A percentile compares a stretch with the other conserved stretches of the same genome.
Conservation (phyloP, 2,329 filamentous ascomycete species). For the Colletotrichum somersetense region DNA sequence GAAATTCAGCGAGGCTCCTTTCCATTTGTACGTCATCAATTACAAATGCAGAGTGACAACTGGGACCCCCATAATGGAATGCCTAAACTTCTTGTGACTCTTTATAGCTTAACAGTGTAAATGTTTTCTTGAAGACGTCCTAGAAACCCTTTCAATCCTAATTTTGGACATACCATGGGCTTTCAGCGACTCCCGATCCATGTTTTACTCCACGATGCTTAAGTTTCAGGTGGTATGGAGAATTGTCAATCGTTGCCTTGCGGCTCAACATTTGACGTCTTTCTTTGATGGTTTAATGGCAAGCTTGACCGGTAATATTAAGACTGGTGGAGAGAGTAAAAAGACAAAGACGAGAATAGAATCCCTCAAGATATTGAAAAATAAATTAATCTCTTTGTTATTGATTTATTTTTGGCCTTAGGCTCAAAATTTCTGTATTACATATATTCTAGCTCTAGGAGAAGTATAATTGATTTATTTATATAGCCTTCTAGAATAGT, state of each 20-base stretch:
- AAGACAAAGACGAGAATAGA: background rate
- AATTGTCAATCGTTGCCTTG: background rate
- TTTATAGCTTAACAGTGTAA: background rate
- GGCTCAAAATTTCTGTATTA: too few species aligned
- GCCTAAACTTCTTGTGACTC: background rate
- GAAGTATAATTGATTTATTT: too few species aligned
- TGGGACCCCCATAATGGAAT: too few species aligned
- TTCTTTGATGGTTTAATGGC: background rate
- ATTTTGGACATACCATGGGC: slow-evolving; percentile 8
- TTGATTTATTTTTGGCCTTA: background rate
- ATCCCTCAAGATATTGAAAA: too few species aligned
- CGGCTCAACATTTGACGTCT: background rate
- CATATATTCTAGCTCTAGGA: background rate
- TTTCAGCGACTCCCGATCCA: background rate
- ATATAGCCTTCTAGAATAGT: background rate
- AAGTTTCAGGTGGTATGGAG: slow-evolving; percentile 6
- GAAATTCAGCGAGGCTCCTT: background rate
- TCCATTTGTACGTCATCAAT: accelerated
- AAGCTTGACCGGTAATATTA: too few species aligned
- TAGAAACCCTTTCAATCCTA: background rate
- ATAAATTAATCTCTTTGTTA: too few species aligned
- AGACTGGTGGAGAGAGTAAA: background rate
- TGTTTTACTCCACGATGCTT: slow-evolving; percentile 14
- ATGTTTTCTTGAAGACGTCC: background rate
- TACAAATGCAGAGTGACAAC: too few species aligned